A percentile compares a stretch with the other conserved stretches of the same genome.
Evolutionary conservation across 768 basidiomycete genomes (phyloP).

Genomic region (Tricholoma hemisulphureum): DNA sequence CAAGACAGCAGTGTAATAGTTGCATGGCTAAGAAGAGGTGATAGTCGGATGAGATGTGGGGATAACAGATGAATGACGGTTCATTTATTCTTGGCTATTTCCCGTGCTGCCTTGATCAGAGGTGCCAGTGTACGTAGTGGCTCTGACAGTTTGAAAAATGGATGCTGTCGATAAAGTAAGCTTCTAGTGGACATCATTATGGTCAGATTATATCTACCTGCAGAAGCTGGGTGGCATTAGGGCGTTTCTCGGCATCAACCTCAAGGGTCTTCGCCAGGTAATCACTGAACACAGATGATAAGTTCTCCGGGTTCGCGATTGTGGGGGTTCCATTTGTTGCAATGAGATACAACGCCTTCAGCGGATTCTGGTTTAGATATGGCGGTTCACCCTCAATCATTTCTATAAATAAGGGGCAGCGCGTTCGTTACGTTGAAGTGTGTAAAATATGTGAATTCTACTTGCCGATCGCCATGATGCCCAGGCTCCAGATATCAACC

Average conservation of each 20-base stretch:
- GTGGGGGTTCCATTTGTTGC: conserved; percentile 98
- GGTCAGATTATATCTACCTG: conserved; percentile 42
- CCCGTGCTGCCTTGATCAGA: conserved; percentile 88
- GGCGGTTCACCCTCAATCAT: conserved; percentile 99
- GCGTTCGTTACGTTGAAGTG: conserved; percentile 1
- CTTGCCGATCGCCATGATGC: conserved; percentile 93
- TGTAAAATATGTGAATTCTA: conserved; percentile 12
- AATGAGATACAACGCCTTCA: conserved; percentile 96
- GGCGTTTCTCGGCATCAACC: conserved; percentile 93
- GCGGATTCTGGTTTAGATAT: conserved; percentile 93
- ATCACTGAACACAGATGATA: conserved; percentile 78
- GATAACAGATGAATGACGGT: conserved; percentile 1
- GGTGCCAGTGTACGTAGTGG: conserved; percentile 84
- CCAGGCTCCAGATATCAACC: conserved; percentile 97
- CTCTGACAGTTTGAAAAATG: conserved; percentile 86
- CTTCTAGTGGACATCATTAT: conserved; percentile 3
- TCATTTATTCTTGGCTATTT: conserved; percentile 69
- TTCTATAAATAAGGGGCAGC: conserved; percentile 51
- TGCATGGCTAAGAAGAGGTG: not conserved
- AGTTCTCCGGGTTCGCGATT: conserved; percentile 83
- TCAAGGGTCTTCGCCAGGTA: conserved; percentile 87
- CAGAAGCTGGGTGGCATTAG: conserved; percentile 77
- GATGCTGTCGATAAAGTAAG: conserved; percentile 51
- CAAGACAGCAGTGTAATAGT: not conserved
- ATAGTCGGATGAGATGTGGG: not conserved